Base-by-base conservation (phyloP, 306 rosid species). In the Arachis hypogaea region DNA sequence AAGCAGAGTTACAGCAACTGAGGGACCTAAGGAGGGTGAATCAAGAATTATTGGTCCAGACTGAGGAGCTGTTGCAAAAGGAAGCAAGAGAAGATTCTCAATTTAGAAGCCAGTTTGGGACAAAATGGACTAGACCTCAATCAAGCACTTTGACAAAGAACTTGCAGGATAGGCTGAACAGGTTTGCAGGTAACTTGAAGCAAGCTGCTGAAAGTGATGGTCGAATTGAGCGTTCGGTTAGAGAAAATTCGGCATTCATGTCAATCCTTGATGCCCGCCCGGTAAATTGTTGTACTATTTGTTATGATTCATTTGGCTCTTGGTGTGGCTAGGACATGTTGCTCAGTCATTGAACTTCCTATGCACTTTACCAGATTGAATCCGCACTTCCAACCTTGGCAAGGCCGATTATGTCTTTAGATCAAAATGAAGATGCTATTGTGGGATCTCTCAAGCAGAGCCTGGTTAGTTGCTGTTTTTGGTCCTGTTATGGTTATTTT, bases 111-210 rank as follows among this genome's bases (percentile, higher is more conserved):
- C 99, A 94, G 76, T 92, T 92, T 76, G 98, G 99, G 80, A 85
- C 96, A 8, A 87, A 90, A 69, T 94, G 99, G 99, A 88, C 99
- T 11, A 88, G 99, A 85, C 98, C 98, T 74, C 99, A 92, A 68
- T 94, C 99, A 66, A 87, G 90, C 83, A 90, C 97, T 69, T 83
- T 94, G 74, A 94, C 99, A 43, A 94, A 94, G 90, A 94, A 90
- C 87, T 82, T 94, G 77, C 96, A 89, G 86, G 99, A 94, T 58
- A 88, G 99, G 80, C 72, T 94, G 62, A 90, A 87, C 59, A 87
- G 96, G 77, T 92, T 92, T 84, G 99, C 99, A 2, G 95, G 90
- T 76, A 94, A 94, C 87, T 74, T 94, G 92, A 94, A 92, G 85
- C 99, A 94, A 83, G 99, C 99, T 80, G 84, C 90, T 7, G 99